Percentiles rank a stretch among this genome's conserved stretches.
Conservation (phyloP, 129 eudicot genomes). For the Chrysanthemum lavandulifolium region DNA sequence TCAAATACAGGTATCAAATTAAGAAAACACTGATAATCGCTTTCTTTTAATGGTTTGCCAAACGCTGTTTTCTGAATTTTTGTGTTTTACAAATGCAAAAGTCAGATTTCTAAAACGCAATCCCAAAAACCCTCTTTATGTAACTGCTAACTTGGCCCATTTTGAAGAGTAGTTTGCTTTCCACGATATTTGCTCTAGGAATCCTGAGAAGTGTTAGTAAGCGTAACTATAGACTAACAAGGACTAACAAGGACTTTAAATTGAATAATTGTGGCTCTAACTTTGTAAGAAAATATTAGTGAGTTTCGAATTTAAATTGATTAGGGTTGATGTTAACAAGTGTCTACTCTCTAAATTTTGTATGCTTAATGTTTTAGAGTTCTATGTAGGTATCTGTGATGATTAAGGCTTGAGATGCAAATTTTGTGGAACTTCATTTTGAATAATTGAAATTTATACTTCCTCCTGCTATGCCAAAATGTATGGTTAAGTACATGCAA, state of each 20-base stretch:
- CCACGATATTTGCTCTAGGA: no score
- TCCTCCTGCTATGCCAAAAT: background rate
- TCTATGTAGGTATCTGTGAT: background rate
- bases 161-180: no score
- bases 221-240: background rate
- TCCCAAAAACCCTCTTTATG: no score
- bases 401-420: background rate
- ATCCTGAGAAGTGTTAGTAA: background rate
- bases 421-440: background rate
- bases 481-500: background rate
- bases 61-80: background rate
- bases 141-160: no score
- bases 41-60: no score
- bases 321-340: slow-evolving; percentile 9
- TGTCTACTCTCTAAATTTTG: background rate
- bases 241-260: background rate
- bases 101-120: no score
- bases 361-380: background rate
- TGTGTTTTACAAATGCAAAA: no score
- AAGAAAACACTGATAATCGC: no score
- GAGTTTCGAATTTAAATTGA: background rate
- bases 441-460: background rate
- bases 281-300: background rate
- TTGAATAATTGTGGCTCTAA: background rate
- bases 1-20: no score